These are phyloP conservation scores for Oidium heveae DNA, from an alignment of 2,329 filamentous ascomycete genomes.

Conservation along the genomic window DNA sequence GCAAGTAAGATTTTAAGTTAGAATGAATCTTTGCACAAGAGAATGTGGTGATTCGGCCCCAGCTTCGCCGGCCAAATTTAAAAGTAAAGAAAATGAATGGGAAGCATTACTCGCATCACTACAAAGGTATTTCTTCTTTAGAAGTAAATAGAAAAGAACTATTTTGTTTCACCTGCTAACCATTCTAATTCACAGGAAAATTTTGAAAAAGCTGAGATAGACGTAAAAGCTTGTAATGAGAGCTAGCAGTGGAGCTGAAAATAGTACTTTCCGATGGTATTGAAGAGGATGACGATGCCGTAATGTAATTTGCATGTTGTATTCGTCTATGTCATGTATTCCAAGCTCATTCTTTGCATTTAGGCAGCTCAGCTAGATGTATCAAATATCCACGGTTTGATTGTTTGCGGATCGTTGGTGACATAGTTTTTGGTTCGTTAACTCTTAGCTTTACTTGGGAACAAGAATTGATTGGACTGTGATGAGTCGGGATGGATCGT, in stretches of 20 bases:
- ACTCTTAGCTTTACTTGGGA: background rate
- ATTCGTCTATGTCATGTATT: background rate
- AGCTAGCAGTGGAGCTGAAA: background rate
- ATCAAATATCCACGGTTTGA: background rate
- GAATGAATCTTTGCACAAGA: background rate
- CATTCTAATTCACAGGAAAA: background rate
- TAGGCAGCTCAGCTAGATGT: background rate
- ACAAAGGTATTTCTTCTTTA: background rate
- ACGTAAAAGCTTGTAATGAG: background rate
- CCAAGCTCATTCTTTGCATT: background rate
- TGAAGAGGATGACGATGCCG: background rate
- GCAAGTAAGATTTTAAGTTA: background rate
- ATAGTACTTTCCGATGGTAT: background rate
- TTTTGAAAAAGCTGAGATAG: background rate
- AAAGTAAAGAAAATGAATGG: background rate
- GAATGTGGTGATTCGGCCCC: background rate
- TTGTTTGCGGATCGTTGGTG: background rate
- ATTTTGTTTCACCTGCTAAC: background rate
- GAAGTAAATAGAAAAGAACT: background rate
- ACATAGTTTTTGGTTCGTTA: background rate
- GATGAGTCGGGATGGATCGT: background rate
- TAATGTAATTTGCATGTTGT: background rate
- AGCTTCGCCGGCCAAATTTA: background rate
- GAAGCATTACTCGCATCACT: background rate
- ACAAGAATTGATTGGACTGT: background rate